Conservation (phyloP, 2,329 filamentous ascomycete species). For the Aspergillus arachidicola region DNA sequence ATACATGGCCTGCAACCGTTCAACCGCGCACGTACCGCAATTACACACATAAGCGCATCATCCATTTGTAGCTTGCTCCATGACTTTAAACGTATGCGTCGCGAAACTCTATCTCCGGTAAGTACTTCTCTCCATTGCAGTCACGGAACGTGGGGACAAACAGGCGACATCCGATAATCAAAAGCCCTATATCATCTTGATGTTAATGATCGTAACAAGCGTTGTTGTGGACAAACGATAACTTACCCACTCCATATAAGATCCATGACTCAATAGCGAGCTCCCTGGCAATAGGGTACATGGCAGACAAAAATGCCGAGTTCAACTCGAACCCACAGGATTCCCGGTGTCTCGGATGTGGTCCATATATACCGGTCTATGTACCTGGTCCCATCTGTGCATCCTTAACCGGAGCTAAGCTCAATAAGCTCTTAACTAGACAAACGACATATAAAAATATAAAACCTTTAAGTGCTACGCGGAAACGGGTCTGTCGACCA, state of each 20-base stretch:
- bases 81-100: background rate
- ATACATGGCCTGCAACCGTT: background rate
- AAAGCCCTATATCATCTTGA: background rate
- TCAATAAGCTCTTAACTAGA: background rate
- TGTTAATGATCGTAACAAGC: background rate
- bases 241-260: background rate
- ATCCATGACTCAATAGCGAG: constrained; percentile 5
- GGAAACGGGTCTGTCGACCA: background rate
- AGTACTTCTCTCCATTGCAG: background rate
- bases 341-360: background rate
- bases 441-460: background rate
- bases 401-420: background rate
- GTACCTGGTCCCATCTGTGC: background rate
- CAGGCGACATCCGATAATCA: constrained; percentile 6
- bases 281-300: background rate
- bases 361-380: background rate
- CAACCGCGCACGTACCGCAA: background rate
- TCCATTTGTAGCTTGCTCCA: constrained; percentile 1
- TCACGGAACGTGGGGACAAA: background rate
- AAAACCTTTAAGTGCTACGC: background rate
- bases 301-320: background rate
- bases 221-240: background rate
- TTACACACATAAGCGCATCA: background rate
- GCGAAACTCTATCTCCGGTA: background rate
- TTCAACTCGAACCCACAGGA: background rate